Percentiles rank a stretch among this genome's conserved stretches.
Evolutionary conservation across 306 rosid species (phyloP).

Genomic region (Glycine tomentella): DNA sequence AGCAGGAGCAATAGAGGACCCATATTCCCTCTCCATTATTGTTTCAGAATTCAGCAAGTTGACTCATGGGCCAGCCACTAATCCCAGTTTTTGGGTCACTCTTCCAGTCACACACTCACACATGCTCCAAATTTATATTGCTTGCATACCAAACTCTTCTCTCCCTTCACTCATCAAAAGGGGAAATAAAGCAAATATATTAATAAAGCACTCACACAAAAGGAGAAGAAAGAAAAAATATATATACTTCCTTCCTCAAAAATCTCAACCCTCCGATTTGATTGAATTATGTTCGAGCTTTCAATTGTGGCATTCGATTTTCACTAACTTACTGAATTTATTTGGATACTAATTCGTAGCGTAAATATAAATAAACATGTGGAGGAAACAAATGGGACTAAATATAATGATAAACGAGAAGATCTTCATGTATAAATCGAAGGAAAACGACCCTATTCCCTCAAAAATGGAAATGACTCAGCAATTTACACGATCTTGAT

Average conservation of each 20-base stretch:
- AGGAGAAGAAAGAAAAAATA: not conserved
- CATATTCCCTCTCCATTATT: slow-evolving; percentile 57
- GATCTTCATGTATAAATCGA: not conserved
- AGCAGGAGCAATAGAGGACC: slow-evolving; percentile 46
- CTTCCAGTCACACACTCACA: not conserved
- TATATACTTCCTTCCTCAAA: not conserved
- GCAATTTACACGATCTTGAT: too few species aligned
- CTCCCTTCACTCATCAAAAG: slow-evolving; percentile 16
- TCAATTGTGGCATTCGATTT: not conserved
- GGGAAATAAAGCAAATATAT: not conserved
- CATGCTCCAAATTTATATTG: slow-evolving; percentile 16
- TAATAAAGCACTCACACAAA: slow-evolving; percentile 21
- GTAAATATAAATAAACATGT: not conserved
- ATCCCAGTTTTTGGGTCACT: slow-evolving; percentile 35
- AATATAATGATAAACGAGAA: not conserved
- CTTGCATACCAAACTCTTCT: slow-evolving; percentile 42
- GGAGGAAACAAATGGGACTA: slow-evolving; percentile 20
- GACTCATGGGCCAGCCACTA: slow-evolving; percentile 55
- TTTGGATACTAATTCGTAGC: not conserved
- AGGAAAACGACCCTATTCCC: not conserved
- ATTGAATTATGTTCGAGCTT: slow-evolving; percentile 17
- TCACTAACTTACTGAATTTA: not conserved
- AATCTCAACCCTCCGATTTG: not conserved
- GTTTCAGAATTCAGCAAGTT: slow-evolving; percentile 55
- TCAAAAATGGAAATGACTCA: not conserved